Base-by-base conservation (phyloP, 148 eudicot species). In the Drosera capensis region DNA sequence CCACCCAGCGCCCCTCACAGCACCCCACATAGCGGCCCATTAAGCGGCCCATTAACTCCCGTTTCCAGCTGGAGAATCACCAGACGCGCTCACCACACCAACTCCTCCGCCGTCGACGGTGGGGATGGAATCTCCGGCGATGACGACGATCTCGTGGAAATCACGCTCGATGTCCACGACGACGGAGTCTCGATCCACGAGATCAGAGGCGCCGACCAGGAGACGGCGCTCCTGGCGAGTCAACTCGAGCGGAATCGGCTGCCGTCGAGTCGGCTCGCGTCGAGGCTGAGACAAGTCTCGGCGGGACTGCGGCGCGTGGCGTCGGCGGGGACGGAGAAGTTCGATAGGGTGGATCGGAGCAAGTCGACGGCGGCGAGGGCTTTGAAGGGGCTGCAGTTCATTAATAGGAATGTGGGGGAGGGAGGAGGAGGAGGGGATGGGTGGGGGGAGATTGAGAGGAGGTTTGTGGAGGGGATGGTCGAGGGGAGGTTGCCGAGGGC, bases 131-230 rank as follows among this genome's bases (percentile, higher is more conserved):
- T 23, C 43, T 34, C 20, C 17, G 17, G 17, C 4, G 40, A 63
- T 5, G 56, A 43, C 46, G 48, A 46, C 19, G 39, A 65, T 5
- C 69, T 68, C 54, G 79, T 73, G 5, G 79, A 69, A 20, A 69
- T 73, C 19, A 73, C 79, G 2, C 69, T 73, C 0, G 79, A 73
- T 34, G 68, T 73, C 0, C 66, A 60, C 5, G 79, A 73, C 63
- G 79, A 73, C 64, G 25, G 51, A 41, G 74, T 73, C 11, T 58
- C 66, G 13, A 69, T 73, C 6, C 79, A 73, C 13, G 71, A 62
- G 25, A 69, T 73, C 2, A 55, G 49, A 5, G 74, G 74, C 0
- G 71, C 68, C 0, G 71, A 73, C 8, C 63, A 56, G 1, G 79
- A 73, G 25, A 64, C 74, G 8, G 65, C 68, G 3, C 12, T 68